These are phyloP conservation scores for Chaetomidium leptoderma DNA, from an alignment of 495 filamentous ascomycete species.

Conservation along the genomic window DNA sequence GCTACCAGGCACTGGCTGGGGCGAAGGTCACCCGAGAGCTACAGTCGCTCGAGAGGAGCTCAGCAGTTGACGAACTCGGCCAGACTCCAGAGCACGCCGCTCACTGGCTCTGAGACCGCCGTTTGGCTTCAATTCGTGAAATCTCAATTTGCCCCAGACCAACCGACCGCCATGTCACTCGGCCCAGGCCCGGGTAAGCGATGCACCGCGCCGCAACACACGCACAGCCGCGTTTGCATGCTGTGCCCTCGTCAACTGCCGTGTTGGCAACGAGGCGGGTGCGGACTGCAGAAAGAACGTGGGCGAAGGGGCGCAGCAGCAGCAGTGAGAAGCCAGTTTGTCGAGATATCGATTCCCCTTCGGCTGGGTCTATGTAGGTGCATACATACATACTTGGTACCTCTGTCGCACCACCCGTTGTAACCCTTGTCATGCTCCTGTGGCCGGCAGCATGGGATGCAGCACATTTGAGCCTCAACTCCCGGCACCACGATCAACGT, in stretches of 20 bases:
- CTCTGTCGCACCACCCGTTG: too few relatives aligned
- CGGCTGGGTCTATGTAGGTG: too few relatives aligned
- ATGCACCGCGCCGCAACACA: conserved; percentile 1
- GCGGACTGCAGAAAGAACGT: conserved; percentile 11
- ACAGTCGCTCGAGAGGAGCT: too few relatives aligned
- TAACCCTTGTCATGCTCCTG: too few relatives aligned
- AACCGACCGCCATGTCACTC: background rate
- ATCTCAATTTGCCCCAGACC: background rate
- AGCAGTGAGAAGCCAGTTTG: background rate
- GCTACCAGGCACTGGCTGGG: background rate
- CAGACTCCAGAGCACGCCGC: background rate
- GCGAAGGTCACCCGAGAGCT: background rate
- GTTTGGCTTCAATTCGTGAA: background rate
- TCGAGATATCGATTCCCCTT: too few relatives aligned
- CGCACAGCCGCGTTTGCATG: conserved; percentile 3
- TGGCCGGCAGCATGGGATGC: too few relatives aligned
- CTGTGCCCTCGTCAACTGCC: conserved; percentile 21
- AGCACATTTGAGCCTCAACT: too few relatives aligned
- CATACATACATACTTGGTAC: background rate
- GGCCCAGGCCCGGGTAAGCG: background rate
- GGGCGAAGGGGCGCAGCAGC: conserved; percentile 10
- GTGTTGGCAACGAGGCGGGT: conserved; percentile 7
- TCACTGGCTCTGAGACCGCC: background rate
- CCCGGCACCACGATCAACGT: too few relatives aligned
- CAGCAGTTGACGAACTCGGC: too few relatives aligned